Evolutionary conservation across 768 basidiomycete species (phyloP).

Genomic region (Rickenella mellea): DNA sequence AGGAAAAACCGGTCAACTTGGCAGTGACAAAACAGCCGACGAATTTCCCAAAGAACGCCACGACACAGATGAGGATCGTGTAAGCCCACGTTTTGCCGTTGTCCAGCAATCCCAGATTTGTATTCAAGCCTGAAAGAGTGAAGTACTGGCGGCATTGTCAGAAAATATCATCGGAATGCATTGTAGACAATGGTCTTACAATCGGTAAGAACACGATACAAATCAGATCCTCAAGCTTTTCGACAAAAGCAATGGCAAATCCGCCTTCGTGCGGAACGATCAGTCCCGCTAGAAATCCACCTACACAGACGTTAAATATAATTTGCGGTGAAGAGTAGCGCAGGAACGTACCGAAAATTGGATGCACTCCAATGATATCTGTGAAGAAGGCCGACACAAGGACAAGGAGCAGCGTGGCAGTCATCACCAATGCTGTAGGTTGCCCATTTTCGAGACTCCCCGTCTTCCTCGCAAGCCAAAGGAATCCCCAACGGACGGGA

Average conservation of each 20-base stretch:
- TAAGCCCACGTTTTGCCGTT: conserved; percentile 78
- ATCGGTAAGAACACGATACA: conserved; percentile 66
- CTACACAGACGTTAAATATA: conserved; percentile 28
- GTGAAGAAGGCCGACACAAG: conserved; percentile 76
- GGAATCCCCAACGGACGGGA: conserved; percentile 53
- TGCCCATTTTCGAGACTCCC: conserved; percentile 66
- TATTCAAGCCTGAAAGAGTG: conserved; percentile 66
- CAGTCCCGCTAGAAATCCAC: conserved; percentile 76
- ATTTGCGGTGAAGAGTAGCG: conserved; percentile 6
- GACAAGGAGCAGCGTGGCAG: conserved; percentile 63
- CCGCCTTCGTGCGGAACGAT: conserved; percentile 80
- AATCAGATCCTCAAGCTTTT: conserved; percentile 85
- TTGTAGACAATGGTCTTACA: conserved; percentile 29
- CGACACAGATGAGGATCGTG: conserved; percentile 58
- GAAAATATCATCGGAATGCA: conserved; percentile 3
- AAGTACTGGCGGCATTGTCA: conserved; percentile 50
- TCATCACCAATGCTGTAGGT: conserved; percentile 73
- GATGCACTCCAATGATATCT: conserved; percentile 73
- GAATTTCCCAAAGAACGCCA: conserved; percentile 79
- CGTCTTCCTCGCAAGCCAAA: conserved; percentile 55
- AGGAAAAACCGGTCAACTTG: conserved; percentile 49
- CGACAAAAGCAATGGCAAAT: conserved; percentile 69
- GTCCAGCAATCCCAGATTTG: conserved; percentile 71
- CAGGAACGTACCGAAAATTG: conserved; percentile 45
- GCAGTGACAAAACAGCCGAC: conserved; percentile 55